phyloP scores from a whole-genome alignment of 805 yeast genomes.

The Kazachstania bromeliacearum region DNA sequence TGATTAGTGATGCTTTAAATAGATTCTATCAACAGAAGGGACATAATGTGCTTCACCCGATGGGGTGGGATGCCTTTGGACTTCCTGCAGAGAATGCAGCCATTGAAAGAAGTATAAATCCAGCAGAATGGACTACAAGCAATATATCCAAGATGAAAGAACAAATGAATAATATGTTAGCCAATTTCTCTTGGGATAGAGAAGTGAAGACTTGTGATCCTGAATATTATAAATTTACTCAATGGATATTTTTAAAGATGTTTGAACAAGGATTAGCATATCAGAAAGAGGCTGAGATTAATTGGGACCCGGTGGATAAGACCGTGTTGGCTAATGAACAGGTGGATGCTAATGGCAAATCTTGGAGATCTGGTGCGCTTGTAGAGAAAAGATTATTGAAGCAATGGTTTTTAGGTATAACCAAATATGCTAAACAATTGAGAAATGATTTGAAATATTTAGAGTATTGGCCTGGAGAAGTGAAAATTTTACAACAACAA shows the following conservation, averaged over 20 bases:
- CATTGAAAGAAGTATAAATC: constrained; percentile 69
- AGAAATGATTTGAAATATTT: constrained; percentile 53
- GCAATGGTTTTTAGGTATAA: constrained; percentile 93
- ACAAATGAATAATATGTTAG: constrained; percentile 70
- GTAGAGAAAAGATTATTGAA: constrained; percentile 75
- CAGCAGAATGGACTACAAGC: constrained; percentile 70
- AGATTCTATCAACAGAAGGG: constrained; percentile 74
- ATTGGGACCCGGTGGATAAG: constrained; percentile 96
- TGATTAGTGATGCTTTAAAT: constrained; percentile 77
- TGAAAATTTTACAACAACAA: constrained; percentile 79
- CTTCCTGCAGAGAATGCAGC: constrained; percentile 98
- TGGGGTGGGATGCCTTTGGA: constrained; percentile 99
- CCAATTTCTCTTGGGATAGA: constrained; percentile 88
- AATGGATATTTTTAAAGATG: constrained; percentile 66
- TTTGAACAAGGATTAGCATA: constrained; percentile 76
- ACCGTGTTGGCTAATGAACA: constrained; percentile 96
- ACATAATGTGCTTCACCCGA: constrained; percentile 76
- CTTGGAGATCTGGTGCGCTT: constrained; percentile 95
- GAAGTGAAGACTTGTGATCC: constrained; percentile 82
- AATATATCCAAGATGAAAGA: constrained; percentile 81
- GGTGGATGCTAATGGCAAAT: constrained; percentile 80
- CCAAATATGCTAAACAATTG: constrained; percentile 65
- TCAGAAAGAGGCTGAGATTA: constrained; percentile 76
- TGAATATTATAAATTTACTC: constrained; percentile 89
- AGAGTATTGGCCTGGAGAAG: constrained; percentile 79